Conservation (phyloP, 2,329 filamentous ascomycete genomes). For the Phaeosphaeria sp. region DNA sequence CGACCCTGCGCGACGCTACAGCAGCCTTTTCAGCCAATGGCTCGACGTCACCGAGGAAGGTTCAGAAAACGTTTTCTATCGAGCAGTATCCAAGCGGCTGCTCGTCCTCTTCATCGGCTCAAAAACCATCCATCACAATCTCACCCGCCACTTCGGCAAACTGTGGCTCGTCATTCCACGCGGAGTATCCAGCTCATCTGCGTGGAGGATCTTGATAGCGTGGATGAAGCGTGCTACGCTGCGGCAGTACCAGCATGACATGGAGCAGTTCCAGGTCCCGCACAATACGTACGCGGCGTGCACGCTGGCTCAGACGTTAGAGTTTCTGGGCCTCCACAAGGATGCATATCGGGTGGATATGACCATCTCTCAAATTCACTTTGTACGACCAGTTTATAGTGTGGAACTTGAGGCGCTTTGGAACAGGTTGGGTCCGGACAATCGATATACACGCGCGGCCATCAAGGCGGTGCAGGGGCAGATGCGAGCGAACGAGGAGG, state of each 20-base stretch:
- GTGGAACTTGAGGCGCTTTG: constrained; percentile 27
- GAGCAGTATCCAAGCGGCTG: constrained; percentile 23
- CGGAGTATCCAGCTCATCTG: constrained; percentile 11
- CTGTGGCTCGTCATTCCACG: constrained; percentile 23
- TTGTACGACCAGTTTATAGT: constrained; percentile 18
- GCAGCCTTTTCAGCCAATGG: constrained; percentile 8
- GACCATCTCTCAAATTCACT: constrained; percentile 17
- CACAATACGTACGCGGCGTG: constrained; percentile 27
- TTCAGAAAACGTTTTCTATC: constrained; percentile 5
- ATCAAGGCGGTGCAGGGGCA: constrained; percentile 13
- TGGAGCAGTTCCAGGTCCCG: constrained; percentile 23
- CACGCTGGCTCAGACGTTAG: constrained; percentile 25
- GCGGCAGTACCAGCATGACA: constrained; percentile 8
- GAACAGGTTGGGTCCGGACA: constrained; percentile 24
- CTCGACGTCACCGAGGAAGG: constrained; percentile 25
- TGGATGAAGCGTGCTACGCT: constrained; percentile 36
- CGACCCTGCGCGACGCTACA: constrained; percentile 18
- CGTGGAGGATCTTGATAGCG: constrained; percentile 21
- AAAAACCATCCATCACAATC: constrained; percentile 15
- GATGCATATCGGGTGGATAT: constrained; percentile 27
- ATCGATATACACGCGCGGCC: constrained; percentile 25
- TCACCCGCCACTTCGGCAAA: constrained; percentile 3
- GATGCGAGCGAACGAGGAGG: constrained; percentile 2
- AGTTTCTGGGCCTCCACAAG: constrained; percentile 22
- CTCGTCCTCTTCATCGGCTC: constrained; percentile 27